Conservation (phyloP, 441 rosid genomes). For the Erysimum pusillum region DNA sequence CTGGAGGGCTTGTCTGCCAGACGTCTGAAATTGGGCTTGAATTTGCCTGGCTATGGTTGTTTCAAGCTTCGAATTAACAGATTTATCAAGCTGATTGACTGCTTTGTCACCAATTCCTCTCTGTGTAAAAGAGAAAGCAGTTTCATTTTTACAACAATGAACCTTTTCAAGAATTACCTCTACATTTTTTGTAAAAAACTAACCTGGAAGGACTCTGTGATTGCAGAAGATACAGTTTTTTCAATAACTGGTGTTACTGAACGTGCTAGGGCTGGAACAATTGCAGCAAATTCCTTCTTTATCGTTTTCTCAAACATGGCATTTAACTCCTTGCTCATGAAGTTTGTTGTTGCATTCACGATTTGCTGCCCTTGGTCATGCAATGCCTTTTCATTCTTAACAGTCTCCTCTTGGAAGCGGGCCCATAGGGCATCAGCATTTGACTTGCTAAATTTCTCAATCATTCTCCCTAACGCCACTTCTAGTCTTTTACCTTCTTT, state of each 20-base stretch:
- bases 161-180: conserved; percentile 33
- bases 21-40: conserved; percentile 73
- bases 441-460: conserved; percentile 78
- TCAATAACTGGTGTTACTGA: conserved; percentile 73
- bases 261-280: conserved; percentile 69
- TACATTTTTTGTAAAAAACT: conserved; percentile 28
- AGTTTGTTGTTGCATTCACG: conserved; percentile 60
- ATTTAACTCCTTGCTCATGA: conserved; percentile 75
- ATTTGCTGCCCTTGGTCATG: conserved; percentile 71
- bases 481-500: conserved; percentile 91
- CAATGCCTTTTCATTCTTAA: conserved; percentile 69
- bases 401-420: conserved; percentile 80
- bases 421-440: conserved; percentile 88
- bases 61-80: conserved; percentile 67
- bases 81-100: conserved; percentile 69
- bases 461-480: conserved; percentile 69
- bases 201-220: conserved; percentile 95
- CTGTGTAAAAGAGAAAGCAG: conserved; percentile 54
- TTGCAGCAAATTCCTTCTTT: conserved; percentile 74
- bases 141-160: conserved; percentile 10
- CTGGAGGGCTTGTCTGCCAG: conserved; percentile 80
- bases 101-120: conserved; percentile 76
- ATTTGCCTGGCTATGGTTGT: conserved; percentile 70
- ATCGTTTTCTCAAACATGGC: conserved; percentile 68
- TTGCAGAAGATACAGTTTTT: conserved; percentile 71